Evolutionary conservation across 148 eudicot genomes (phyloP).

Genomic region (Euryodendron excelsum): DNA sequence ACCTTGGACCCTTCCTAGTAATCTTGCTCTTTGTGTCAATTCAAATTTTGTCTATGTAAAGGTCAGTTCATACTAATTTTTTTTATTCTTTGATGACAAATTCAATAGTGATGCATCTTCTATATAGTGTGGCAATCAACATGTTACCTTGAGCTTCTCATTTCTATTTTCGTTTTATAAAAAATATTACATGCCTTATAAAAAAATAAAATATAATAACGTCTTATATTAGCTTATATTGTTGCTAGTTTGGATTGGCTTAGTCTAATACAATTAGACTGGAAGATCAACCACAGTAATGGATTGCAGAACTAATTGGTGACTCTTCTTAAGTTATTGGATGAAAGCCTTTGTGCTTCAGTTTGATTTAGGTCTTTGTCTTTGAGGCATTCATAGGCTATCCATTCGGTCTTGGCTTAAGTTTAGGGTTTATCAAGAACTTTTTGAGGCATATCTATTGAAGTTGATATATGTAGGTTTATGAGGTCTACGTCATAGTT

Average conservation of each 20-base stretch:
- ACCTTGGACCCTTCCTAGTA: conserved; percentile 97
- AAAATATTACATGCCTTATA: too few species aligned
- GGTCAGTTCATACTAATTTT: conserved; percentile 41
- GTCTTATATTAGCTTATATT: too few species aligned
- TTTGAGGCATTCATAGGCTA: not conserved
- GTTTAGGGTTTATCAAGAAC: too few species aligned
- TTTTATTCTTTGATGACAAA: too few species aligned
- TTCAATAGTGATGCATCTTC: not conserved
- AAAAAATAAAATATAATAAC: too few species aligned
- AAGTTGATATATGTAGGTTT: too few species aligned
- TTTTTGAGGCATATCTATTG: not conserved
- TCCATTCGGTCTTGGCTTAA: not conserved
- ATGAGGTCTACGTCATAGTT: too few species aligned
- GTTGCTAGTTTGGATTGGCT: not conserved
- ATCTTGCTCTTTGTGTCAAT: conserved; percentile 95
- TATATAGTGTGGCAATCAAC: not conserved
- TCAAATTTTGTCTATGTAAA: conserved; percentile 67
- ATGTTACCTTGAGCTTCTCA: not conserved
- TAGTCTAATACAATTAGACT: not conserved
- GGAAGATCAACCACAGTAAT: not conserved
- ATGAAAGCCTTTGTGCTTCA: not conserved
- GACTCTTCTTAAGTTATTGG: not conserved
- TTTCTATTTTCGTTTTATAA: too few species aligned
- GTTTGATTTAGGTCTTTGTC: not conserved
- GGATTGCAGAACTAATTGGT: not conserved